phyloP scores from a whole-genome alignment of 306 rosid genomes.

The Trichosanthes truncata region DNA sequence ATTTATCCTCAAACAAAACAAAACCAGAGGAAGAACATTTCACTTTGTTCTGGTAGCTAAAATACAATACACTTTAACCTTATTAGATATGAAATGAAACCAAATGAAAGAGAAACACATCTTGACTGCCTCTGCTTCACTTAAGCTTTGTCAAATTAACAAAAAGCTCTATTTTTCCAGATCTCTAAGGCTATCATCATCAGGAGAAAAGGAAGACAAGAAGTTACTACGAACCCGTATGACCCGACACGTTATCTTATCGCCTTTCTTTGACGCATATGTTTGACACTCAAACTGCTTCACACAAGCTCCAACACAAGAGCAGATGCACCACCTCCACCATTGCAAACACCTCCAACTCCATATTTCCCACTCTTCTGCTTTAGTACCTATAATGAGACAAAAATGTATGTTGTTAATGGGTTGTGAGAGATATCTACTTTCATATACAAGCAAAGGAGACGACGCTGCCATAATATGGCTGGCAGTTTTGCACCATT shows the following conservation, averaged over 20 bases:
- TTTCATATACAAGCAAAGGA: not conserved
- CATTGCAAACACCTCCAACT: slow-evolving; percentile 92
- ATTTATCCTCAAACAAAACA: not conserved
- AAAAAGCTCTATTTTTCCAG: not conserved
- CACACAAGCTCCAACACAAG: slow-evolving; percentile 82
- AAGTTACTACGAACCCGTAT: not conserved
- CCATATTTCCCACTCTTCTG: slow-evolving; percentile 86
- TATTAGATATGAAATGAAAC: not conserved
- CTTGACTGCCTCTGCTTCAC: slow-evolving; percentile 4
- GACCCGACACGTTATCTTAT: not conserved
- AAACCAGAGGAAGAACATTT: not conserved
- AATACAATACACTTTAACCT: not conserved
- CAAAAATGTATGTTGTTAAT: not conserved
- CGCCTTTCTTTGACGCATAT: not conserved
- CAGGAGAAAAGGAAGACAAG: not conserved
- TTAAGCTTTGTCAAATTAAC: not conserved
- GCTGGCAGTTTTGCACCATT: not conserved
- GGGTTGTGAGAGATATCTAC: not conserved
- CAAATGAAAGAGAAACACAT: not conserved
- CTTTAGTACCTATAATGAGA: slow-evolving; percentile 54
- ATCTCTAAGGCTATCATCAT: not conserved
- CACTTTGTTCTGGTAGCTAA: not conserved
- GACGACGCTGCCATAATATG: not conserved
- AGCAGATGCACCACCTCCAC: slow-evolving; percentile 99
- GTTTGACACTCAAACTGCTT: slow-evolving; percentile 12